A percentile compares a stretch with the other conserved stretches of the same genome.
Evolutionary conservation across 2,329 filamentous ascomycete species (phyloP).

Genomic region (Didymella exigua): DNA sequence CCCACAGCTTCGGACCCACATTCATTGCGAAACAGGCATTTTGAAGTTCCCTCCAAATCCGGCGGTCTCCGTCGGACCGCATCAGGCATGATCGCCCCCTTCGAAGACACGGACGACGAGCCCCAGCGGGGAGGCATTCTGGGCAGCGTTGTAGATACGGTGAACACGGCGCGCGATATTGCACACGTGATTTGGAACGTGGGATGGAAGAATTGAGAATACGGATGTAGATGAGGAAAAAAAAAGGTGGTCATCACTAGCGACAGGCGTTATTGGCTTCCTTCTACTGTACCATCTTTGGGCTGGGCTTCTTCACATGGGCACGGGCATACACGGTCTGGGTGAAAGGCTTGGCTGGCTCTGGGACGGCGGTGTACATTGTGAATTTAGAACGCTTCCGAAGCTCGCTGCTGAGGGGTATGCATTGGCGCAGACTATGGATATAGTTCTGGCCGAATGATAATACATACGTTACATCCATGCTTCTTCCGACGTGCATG

Average conservation of each 20-base stretch:
- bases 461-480: slow-evolving; percentile 27
- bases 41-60: slow-evolving; percentile 27
- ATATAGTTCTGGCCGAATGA: slow-evolving; percentile 20
- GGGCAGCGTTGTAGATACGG: slow-evolving; percentile 79
- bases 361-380: slow-evolving; percentile 19
- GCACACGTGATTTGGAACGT: slow-evolving; percentile 72
- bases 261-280: slow-evolving; percentile 30
- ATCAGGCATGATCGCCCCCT: slow-evolving; percentile 92
- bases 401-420: slow-evolving; percentile 20
- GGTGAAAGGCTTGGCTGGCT: slow-evolving; percentile 18
- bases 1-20: slow-evolving; percentile 42
- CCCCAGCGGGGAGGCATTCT: slow-evolving; percentile 66
- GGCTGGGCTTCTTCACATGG: slow-evolving; percentile 23
- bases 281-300: slow-evolving; percentile 25
- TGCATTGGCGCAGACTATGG: slow-evolving; percentile 23
- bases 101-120: slow-evolving; percentile 73
- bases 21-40: slow-evolving; percentile 23
- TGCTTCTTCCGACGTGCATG: background rate
- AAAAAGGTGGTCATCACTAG: slow-evolving; percentile 25
- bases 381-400: slow-evolving; percentile 2
- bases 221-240: background rate
- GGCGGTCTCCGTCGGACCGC: slow-evolving; percentile 74
- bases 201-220: slow-evolving; percentile 59
- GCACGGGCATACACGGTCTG: slow-evolving; percentile 20
- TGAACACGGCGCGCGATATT: slow-evolving; percentile 68